Evolutionary conservation across 139 green algal genomes (phyloP).

Genomic region (Chlorella vulgaris): DNA sequence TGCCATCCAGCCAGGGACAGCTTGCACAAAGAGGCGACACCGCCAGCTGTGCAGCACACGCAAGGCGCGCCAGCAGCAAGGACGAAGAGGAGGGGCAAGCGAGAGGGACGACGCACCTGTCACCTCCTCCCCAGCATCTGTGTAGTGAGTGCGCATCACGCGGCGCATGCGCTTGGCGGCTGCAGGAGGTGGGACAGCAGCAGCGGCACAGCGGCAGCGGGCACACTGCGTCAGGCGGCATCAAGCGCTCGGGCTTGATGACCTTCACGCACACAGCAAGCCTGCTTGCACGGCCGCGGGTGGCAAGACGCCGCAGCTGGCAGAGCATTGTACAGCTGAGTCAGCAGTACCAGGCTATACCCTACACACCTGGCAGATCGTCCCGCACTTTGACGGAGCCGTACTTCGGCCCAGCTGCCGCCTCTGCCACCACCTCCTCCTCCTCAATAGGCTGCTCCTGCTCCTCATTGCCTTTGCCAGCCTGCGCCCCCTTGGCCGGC

Average conservation of each 20-base stretch:
- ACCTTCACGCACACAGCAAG: too few species aligned
- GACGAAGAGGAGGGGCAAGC: too few species aligned
- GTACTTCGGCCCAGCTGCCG: constrained; percentile 1
- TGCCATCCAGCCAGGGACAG: too few species aligned
- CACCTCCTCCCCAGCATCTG: constrained; percentile 61
- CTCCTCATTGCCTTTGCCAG: background rate
- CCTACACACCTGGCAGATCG: constrained; percentile 7
- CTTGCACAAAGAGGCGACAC: too few species aligned
- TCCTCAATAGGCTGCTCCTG: background rate
- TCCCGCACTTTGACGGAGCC: constrained; percentile 34
- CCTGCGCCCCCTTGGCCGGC: constrained; percentile 7
- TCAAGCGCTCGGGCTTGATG: too few species aligned
- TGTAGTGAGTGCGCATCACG: constrained; percentile 48
- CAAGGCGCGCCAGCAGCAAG: too few species aligned
- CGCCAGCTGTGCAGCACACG: too few species aligned
- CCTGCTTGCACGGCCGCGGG: too few species aligned
- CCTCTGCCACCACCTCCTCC: background rate
- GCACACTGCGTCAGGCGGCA: too few species aligned
- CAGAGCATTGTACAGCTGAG: background rate
- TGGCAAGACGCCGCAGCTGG: background rate
- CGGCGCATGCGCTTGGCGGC: constrained; percentile 27
- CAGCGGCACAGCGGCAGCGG: background rate
- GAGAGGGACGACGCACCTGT: background rate
- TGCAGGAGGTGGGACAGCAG: constrained; percentile 3
- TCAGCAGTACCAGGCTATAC: background rate